Conservation (phyloP, 1,284 basidiomycete species). For the Rhodotorula sp. region DNA sequence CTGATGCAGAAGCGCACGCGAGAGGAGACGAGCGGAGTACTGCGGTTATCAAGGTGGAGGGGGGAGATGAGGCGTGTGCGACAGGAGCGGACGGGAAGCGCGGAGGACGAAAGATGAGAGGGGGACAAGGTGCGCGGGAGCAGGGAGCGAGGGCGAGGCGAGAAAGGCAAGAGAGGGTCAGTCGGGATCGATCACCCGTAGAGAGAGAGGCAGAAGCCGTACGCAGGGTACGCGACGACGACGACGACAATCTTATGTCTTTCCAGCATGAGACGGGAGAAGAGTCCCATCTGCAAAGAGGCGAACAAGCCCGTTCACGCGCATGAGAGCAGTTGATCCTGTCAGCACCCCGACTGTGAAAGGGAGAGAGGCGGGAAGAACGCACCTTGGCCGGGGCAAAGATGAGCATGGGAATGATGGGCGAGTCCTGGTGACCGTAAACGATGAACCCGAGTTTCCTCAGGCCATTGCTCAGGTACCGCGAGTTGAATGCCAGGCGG, state of each 20-base stretch:
- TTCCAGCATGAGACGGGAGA: slow-evolving; percentile 80
- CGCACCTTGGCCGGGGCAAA: slow-evolving; percentile 86
- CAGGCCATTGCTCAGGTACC: slow-evolving; percentile 85
- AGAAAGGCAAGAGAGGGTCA: too few relatives aligned
- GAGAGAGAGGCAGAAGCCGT: slow-evolving; percentile 10
- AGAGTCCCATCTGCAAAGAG: slow-evolving; percentile 63
- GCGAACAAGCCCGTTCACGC: too few relatives aligned
- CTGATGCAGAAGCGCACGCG: slow-evolving; percentile 94
- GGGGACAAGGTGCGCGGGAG: too few relatives aligned
- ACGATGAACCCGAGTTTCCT: slow-evolving; percentile 95
- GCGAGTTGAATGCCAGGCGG: slow-evolving; percentile 90
- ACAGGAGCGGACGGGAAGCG: background rate
- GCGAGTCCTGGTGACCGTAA: slow-evolving; percentile 87
- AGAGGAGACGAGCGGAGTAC: slow-evolving; percentile 83
- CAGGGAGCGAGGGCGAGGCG: too few relatives aligned
- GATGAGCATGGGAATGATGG: slow-evolving; percentile 88
- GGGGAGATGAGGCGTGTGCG: background rate
- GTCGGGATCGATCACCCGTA: too few relatives aligned
- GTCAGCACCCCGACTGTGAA: too few relatives aligned
- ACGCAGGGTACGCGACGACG: slow-evolving; percentile 74
- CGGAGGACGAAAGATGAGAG: slow-evolving; percentile 53
- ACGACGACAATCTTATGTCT: slow-evolving; percentile 76
- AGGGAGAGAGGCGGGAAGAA: slow-evolving; percentile 56
- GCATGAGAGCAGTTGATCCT: too few relatives aligned
- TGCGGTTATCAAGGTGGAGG: slow-evolving; percentile 19